Conservation (phyloP, 129 eudicot species). For the Mikania micrantha region DNA sequence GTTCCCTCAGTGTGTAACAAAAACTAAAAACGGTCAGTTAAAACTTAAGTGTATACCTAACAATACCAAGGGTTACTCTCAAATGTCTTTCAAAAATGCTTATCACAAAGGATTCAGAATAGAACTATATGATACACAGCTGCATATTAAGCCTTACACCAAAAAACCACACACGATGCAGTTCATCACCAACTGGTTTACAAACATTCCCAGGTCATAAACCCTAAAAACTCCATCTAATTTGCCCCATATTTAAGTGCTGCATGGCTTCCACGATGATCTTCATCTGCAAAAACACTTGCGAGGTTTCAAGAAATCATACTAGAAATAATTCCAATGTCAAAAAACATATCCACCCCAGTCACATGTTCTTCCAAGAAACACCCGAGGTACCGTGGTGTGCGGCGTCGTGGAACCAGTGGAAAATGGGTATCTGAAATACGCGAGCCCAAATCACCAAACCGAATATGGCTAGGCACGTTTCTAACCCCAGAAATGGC, state of each 20-base stretch:
- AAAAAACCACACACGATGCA: conserved; percentile 23
- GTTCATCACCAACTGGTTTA: conserved; percentile 27
- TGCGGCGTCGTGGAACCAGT: too few species aligned
- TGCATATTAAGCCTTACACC: conserved; percentile 24
- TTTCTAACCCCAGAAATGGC: too few species aligned
- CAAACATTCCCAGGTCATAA: conserved; percentile 4
- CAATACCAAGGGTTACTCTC: background rate
- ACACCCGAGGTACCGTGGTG: too few species aligned
- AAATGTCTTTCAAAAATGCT: background rate
- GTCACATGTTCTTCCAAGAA: background rate
- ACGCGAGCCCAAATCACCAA: too few species aligned
- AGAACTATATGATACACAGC: conserved; percentile 15
- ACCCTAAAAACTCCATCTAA: conserved; percentile 4
- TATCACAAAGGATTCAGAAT: background rate
- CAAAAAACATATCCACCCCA: background rate
- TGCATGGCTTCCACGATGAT: conserved; percentile 5
- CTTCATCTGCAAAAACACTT: background rate
- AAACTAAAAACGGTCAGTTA: conserved; percentile 10
- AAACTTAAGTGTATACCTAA: conserved; percentile 5
- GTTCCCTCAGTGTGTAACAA: conserved; percentile 17
- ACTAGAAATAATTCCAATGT: background rate
- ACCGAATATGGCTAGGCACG: too few species aligned
- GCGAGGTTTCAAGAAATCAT: background rate
- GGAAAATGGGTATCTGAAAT: too few species aligned
- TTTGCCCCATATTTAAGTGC: conserved; percentile 25